Evolutionary conservation across 2,329 filamentous ascomycete genomes (phyloP).

Genomic region (Fusarium foetens): DNA sequence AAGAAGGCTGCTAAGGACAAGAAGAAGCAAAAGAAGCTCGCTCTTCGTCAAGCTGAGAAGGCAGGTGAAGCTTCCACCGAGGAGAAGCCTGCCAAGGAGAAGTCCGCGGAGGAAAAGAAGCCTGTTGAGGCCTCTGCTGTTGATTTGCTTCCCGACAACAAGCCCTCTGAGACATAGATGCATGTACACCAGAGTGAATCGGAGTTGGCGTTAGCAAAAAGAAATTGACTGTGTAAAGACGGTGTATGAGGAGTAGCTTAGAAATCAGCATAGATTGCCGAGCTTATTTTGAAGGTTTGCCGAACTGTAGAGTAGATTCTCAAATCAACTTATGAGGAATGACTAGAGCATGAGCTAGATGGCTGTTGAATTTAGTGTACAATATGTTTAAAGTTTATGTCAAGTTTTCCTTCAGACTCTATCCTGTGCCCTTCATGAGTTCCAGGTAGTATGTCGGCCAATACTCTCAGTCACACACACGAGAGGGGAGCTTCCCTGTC

Average conservation of each 20-base stretch:
- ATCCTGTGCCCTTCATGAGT: not conserved
- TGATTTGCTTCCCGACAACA: constrained; percentile 32
- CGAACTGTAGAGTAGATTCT: constrained; percentile 38
- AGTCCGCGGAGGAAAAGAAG: constrained; percentile 25
- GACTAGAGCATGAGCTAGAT: constrained; percentile 31
- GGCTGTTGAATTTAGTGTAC: constrained; percentile 18
- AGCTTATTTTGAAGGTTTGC: constrained; percentile 19
- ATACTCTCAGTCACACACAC: not conserved
- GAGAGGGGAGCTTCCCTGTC: not conserved
- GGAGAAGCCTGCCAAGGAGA: constrained; percentile 9
- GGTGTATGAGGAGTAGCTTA: constrained; percentile 15
- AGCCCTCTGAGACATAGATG: constrained; percentile 32
- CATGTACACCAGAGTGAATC: not conserved
- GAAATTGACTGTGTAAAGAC: not conserved
- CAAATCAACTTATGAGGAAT: constrained; percentile 38
- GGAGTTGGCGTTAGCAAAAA: constrained; percentile 7
- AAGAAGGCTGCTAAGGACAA: constrained; percentile 62
- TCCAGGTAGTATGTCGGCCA: not conserved
- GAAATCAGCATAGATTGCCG: constrained; percentile 14
- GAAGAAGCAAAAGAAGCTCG: constrained; percentile 58
- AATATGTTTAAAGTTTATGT: not conserved
- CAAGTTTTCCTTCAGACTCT: not conserved
- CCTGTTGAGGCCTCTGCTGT: constrained; percentile 33
- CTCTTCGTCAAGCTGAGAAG: constrained; percentile 37
- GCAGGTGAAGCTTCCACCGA: constrained; percentile 18